phyloP scores from a whole-genome alignment of 2,329 filamentous ascomycete genomes.

The Tolypocladium amazonense region DNA sequence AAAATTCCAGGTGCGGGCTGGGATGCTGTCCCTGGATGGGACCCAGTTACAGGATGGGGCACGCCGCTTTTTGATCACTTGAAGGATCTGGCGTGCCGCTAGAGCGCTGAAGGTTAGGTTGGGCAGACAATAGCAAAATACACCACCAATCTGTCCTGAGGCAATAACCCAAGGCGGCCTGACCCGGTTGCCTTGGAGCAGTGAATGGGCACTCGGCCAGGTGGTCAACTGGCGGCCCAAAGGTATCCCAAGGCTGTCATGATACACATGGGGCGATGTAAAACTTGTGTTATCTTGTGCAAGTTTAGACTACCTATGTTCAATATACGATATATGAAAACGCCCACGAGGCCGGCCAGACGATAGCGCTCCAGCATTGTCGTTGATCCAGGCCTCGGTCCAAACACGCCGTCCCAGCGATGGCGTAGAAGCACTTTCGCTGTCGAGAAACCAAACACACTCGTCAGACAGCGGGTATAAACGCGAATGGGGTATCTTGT shows the following conservation, averaged over 20 bases:
- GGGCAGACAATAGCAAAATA: not conserved
- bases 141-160: too few relatives aligned
- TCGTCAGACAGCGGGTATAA: conserved; percentile 34
- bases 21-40: conserved; percentile 6
- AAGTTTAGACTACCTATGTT: too few relatives aligned
- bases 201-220: too few relatives aligned
- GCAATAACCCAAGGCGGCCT: too few relatives aligned
- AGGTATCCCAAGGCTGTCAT: too few relatives aligned
- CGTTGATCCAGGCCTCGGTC: conserved; percentile 33
- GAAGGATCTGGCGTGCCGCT: not conserved
- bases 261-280: too few relatives aligned
- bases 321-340: too few relatives aligned
- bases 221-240: too few relatives aligned
- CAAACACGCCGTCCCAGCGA: conserved; percentile 43
- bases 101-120: not conserved
- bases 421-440: conserved; percentile 46
- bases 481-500: conserved; percentile 34
- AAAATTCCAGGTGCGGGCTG: conserved; percentile 6
- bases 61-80: conserved; percentile 6
- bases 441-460: conserved; percentile 29
- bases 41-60: conserved; percentile 7
- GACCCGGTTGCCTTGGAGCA: too few relatives aligned
- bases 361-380: conserved; percentile 48
- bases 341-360: conserved; percentile 35
- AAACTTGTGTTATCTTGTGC: too few relatives aligned